Evolutionary conservation across 106 monocot genomes (phyloP).

Genomic region (Cymbidium sinense): DNA sequence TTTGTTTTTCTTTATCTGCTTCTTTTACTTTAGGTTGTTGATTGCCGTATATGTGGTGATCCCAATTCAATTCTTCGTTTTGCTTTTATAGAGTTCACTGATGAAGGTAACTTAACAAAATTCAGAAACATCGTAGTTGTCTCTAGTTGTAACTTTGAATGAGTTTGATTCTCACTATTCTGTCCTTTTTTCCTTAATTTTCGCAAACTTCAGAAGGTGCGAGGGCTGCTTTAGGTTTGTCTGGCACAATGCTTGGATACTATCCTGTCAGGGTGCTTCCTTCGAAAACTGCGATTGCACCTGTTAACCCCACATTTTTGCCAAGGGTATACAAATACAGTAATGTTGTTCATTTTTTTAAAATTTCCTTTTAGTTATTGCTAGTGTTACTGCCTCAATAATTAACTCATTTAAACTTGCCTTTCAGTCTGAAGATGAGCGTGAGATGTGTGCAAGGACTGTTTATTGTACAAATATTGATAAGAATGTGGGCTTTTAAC

Average conservation of each 20-base stretch:
- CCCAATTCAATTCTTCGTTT: conserved; percentile 23
- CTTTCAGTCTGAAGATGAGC: conserved; percentile 9
- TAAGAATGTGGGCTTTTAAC: conserved; percentile 12
- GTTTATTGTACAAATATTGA: conserved; percentile 24
- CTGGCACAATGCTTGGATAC: conserved; percentile 23
- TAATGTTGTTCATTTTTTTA: not conserved
- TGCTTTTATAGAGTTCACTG: conserved; percentile 26
- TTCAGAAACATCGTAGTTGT: not conserved
- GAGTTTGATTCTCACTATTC: not conserved
- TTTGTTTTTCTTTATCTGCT: not conserved
- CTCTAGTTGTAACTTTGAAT: no score
- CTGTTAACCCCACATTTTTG: conserved; percentile 19
- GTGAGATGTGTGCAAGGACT: conserved; percentile 16
- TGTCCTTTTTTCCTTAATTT: not conserved
- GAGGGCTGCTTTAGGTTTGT: conserved; percentile 15
- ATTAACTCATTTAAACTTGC: not conserved
- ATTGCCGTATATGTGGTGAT: conserved; percentile 20
- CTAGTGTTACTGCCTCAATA: not conserved
- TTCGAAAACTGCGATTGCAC: conserved; percentile 21
- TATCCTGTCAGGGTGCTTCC: conserved; percentile 7
- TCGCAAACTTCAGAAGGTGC: conserved; percentile 12
- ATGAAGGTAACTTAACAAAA: conserved; percentile 15
- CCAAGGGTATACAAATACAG: conserved; percentile 12
- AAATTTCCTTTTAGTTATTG: not conserved
- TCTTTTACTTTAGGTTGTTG: conserved; percentile 14